Evolutionary conservation across 352 stramenopile genomes (phyloP), one percentile per base, ranked within the genome.

Genomic region (Globisporangium nagaii): DNA sequence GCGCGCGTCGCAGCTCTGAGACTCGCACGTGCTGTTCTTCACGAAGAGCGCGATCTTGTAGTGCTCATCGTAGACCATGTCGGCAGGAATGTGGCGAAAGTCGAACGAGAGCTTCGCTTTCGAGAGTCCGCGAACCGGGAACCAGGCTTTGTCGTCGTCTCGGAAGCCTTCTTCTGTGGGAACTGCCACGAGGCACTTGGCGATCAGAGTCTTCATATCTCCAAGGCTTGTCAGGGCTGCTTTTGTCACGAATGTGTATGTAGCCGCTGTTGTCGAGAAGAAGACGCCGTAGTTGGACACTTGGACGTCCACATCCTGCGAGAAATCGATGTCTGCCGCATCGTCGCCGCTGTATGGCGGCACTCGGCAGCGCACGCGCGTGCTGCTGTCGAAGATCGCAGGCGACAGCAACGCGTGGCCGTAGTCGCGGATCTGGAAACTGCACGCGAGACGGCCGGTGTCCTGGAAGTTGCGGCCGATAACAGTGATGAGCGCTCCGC

Each of bases 1-100:
- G 19, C 73, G 74, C 1, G 66, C 60, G 59, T 92, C 75, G 42
- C 95, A 98, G 22, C 66, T 80, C 49, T 90, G 74, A 48, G 95
- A 85, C 48, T 95, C 66, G 63, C 93, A 98, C 49, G 90, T 84
- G 28, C 87, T 98, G 56, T 97, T 97, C 34, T 81, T 78, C 0
- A 98, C 84, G 50, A 97, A 98, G 25, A 99, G 82, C n/a, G 91
- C 93, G 56, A 99, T 73, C 22, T 89, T 94, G 70, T 90, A 98
- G 70, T 99, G 95, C 63, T 98, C 88, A 49, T 96, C 79, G 63
- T 98, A 99, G 13, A 95, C 63, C 48, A 99, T 68, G 49, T 96
- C 71, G 0, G 58, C 61, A 11, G 96, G 93, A 12, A 99, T 59
- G 50, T 98, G 90, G 19, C 77, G 73, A 46, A 98, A 97, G 54